phyloP scores from a whole-genome alignment of 768 basidiomycete genomes.

The Tricholoma furcatifolium region DNA sequence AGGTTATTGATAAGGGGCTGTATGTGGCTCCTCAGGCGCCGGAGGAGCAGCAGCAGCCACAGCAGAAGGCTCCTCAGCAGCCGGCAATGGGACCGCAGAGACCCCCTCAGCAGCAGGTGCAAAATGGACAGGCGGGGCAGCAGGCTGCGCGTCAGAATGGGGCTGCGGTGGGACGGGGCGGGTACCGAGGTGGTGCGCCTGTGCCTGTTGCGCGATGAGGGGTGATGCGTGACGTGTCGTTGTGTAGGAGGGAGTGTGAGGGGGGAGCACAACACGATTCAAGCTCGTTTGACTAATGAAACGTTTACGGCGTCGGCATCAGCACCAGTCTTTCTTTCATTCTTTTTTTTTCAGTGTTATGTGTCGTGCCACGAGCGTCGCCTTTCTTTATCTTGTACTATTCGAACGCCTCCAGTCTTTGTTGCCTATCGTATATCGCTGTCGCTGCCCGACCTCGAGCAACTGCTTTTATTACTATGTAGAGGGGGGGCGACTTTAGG shows the following conservation, averaged over 20 bases:
- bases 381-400: slow-evolving; percentile 16
- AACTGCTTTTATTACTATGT: slow-evolving; percentile 7
- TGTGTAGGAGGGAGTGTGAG: not conserved
- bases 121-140: slow-evolving; percentile 29
- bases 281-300: slow-evolving; percentile 6
- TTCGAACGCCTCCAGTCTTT: slow-evolving; percentile 5
- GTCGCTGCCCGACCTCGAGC: slow-evolving; percentile 8
- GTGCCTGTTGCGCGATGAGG: slow-evolving; percentile 36
- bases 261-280: slow-evolving; percentile 10
- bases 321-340: slow-evolving; percentile 6
- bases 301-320: slow-evolving; percentile 14
- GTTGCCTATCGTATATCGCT: slow-evolving; percentile 16
- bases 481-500: no score
- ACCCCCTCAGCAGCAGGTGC: slow-evolving; percentile 21
- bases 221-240: not conserved
- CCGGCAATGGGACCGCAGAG: slow-evolving; percentile 16
- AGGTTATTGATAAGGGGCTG: slow-evolving; percentile 83
- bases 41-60: slow-evolving; percentile 31
- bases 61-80: slow-evolving; percentile 23
- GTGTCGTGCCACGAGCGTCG: not conserved
- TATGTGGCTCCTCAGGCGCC: slow-evolving; percentile 81
- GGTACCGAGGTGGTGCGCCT: slow-evolving; percentile 37
- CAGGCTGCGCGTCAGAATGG: slow-evolving; percentile 23
- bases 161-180: slow-evolving; percentile 21
- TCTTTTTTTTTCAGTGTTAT: slow-evolving; percentile 6